These are phyloP conservation scores for Nothophytophthora sp. DNA, from an alignment of 352 stramenopile genomes.

Conservation along the genomic window DNA sequence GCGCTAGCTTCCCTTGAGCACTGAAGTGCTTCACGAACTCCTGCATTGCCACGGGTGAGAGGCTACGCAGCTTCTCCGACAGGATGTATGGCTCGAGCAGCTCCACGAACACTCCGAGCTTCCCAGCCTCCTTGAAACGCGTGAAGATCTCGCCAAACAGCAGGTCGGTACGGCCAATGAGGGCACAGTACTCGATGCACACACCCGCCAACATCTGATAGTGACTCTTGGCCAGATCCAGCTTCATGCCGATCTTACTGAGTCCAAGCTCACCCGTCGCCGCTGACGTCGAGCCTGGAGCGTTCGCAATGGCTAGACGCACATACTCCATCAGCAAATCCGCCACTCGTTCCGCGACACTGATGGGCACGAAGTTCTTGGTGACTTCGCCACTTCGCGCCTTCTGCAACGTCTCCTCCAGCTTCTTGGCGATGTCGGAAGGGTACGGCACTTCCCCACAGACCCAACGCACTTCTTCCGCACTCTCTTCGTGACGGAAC, in stretches of 20 bases:
- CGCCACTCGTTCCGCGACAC: conserved; percentile 85
- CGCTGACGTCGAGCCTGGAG: conserved; percentile 41
- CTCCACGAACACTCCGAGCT: conserved; percentile 92
- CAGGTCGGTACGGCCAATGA: conserved; percentile 83
- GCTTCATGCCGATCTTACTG: conserved; percentile 70
- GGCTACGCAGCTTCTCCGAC: conserved; percentile 90
- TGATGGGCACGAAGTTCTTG: conserved; percentile 90
- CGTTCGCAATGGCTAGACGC: conserved; percentile 84
- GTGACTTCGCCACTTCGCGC: conserved; percentile 77
- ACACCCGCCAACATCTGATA: conserved; percentile 97
- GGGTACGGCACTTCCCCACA: conserved; percentile 82
- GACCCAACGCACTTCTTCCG: conserved; percentile 83
- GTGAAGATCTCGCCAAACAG: conserved; percentile 90
- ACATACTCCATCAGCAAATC: conserved; percentile 92
- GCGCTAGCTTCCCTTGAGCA: conserved; percentile 80
- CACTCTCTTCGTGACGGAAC: conserved; percentile 82
- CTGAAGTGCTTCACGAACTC: conserved; percentile 94
- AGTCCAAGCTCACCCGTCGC: conserved; percentile 37
- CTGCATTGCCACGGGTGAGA: conserved; percentile 92
- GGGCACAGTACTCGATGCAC: conserved; percentile 95
- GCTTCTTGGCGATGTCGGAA: conserved; percentile 76
- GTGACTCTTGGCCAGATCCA: conserved; percentile 93
- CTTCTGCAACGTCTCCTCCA: conserved; percentile 87
- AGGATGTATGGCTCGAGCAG: conserved; percentile 95
- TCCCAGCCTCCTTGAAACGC: conserved; percentile 79